Conservation (phyloP, 2,329 filamentous ascomycete genomes). For the Reticulascus tulasneorum region DNA sequence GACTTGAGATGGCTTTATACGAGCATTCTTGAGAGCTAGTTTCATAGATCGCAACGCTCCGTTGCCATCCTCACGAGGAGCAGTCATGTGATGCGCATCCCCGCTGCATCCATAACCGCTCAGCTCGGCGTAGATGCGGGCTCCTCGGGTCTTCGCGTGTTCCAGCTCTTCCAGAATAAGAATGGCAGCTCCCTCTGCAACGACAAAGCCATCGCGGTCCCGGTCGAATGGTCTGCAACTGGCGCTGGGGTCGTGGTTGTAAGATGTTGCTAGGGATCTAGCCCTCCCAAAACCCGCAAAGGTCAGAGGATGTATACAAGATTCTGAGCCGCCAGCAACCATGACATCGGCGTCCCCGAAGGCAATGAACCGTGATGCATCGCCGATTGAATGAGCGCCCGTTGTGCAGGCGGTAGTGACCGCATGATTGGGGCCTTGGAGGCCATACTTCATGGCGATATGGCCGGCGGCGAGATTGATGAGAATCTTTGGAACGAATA, state of each 20-base stretch:
- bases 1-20: slow-evolving; percentile 63
- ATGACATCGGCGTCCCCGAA: slow-evolving; percentile 91
- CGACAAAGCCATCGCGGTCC: slow-evolving; percentile 79
- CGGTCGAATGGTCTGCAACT: slow-evolving; percentile 87
- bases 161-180: slow-evolving; percentile 85
- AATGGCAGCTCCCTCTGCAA: slow-evolving; percentile 87
- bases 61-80: slow-evolving; percentile 75
- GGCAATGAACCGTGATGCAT: slow-evolving; percentile 89
- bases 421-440: slow-evolving; percentile 88
- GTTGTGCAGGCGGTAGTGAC: slow-evolving; percentile 95
- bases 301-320: slow-evolving; percentile 90
- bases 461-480: slow-evolving; percentile 96
- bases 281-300: slow-evolving; percentile 89
- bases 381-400: slow-evolving; percentile 89
- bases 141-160: slow-evolving; percentile 76
- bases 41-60: slow-evolving; percentile 85
- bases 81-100: slow-evolving; percentile 92
- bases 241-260: slow-evolving; percentile 65
- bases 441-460: slow-evolving; percentile 86
- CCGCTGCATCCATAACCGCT: slow-evolving; percentile 86
- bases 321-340: slow-evolving; percentile 92
- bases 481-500: slow-evolving; percentile 88
- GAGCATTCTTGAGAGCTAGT: slow-evolving; percentile 70
- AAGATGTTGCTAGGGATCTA: slow-evolving; percentile 77
- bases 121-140: slow-evolving; percentile 83